Percentiles rank a stretch among this genome's conserved stretches.
Evolutionary conservation across 2,329 filamentous ascomycete species (phyloP).

Genomic region (Botrytis paeoniae): DNA sequence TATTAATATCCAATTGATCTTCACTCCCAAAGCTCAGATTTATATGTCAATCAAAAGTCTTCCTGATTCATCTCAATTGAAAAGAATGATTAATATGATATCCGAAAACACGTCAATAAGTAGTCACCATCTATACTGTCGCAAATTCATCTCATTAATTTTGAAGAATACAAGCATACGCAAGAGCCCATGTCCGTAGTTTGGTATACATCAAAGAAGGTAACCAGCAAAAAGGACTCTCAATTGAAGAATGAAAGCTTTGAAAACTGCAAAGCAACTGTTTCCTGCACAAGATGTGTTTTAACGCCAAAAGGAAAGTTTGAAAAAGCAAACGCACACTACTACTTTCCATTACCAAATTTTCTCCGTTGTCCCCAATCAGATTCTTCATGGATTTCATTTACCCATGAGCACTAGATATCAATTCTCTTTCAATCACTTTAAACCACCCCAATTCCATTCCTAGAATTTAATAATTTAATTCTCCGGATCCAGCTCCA

Average conservation of each 20-base stretch:
- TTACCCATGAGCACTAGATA: neutral
- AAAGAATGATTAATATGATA: neutral
- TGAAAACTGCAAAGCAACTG: neutral
- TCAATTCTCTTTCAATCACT: neutral
- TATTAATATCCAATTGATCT: neutral
- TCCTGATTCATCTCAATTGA: too few relatives aligned
- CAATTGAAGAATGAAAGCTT: neutral
- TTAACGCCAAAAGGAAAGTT: slow-evolving; percentile 6
- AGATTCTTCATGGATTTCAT: neutral
- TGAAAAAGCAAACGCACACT: slow-evolving; percentile 11
- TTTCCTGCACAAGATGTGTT: slow-evolving; percentile 7
- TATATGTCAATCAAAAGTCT: neutral
- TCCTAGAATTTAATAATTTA: slow-evolving; percentile 69
- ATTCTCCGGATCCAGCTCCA: slow-evolving; percentile 70
- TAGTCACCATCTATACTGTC: neutral
- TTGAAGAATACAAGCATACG: slow-evolving; percentile 4
- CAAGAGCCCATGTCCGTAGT: neutral
- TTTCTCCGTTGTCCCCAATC: slow-evolving; percentile 1
- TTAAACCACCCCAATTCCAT: neutral
- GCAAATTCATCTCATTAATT: slow-evolving; percentile 4
- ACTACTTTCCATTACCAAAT: neutral
- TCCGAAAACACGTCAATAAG: neutral
- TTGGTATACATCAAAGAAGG: slow-evolving; percentile 16
- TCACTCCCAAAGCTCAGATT: neutral
- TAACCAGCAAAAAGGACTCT: neutral